Evolutionary conservation across 768 basidiomycete genomes (phyloP), one percentile per base, ranked within the genome.

Genomic region (Coprinopsis strossmayeri): DNA sequence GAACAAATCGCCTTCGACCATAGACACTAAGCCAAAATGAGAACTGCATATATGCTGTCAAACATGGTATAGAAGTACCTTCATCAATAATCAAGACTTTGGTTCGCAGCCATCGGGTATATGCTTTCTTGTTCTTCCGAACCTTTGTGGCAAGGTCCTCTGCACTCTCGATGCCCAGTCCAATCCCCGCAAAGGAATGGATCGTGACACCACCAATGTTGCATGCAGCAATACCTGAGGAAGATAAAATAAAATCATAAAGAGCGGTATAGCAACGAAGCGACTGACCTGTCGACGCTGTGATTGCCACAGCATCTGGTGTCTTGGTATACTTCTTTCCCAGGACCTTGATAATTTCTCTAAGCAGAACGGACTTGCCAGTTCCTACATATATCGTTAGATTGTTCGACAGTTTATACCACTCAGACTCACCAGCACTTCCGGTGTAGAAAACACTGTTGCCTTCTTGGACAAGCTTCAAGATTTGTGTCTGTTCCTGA

Each of bases 121-220:
- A 65, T 1, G 92, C 83, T 66, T 96, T 96, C 67, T 79, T 87
- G 63, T 94, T 96, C 71, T 79, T 90, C 55, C 68, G 74, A 38
- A 97, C 65, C 59, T 81, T 93, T 0, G 56, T 65, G 3, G 79
- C 71, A 3, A 97, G 74, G 0, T 78, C 67, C 0, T 84, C 76
- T 0, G 77, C 76, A 9, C 62, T 63, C 32, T 88, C 91, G 2
- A 75, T 65, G 1, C 90, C 95, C 1, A 96, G 66, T 0, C 95
- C 95, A 51, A 95, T 87, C 0, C 95, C 94, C n/a, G 87, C 82
- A 61, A 96, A 99, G 0, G 91, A 94, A 62, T 99, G 95, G 28
- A 98, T 77, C 0, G 95, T 98, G 20, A 89, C 79, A 34, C 96
- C 95, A 9, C 95, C 95, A 43, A 99, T 93, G 56, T 99, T 97